Percentiles rank a stretch among this genome's conserved stretches.
phyloP scores from a whole-genome alignment of 2,329 filamentous ascomycete genomes.

The Colletotrichum sp. region DNA sequence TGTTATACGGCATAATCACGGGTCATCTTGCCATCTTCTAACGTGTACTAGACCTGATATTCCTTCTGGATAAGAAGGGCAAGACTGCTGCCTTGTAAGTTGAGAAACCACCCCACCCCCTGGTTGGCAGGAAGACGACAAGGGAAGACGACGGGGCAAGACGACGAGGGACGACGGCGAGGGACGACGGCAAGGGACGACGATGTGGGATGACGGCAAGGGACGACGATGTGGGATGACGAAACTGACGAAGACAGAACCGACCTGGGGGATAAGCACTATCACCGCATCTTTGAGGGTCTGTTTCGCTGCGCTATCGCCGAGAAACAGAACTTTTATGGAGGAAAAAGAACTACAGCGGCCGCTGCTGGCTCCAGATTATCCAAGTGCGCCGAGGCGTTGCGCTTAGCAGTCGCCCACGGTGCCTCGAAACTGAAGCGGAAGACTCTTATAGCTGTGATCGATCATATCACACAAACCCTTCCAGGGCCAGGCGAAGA shows the following conservation, averaged over 20 bases:
- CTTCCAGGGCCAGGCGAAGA: constrained; percentile 63
- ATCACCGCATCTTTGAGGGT: constrained; percentile 80
- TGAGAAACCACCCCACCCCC: not conserved
- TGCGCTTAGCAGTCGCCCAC: constrained; percentile 75
- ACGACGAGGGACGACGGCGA: not conserved
- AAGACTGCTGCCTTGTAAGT: constrained; percentile 40
- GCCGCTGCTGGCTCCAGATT: constrained; percentile 63
- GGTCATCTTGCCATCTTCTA: not conserved
- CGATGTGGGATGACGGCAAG: not conserved
- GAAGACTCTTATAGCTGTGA: constrained; percentile 79
- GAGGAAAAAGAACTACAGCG: constrained; percentile 56
- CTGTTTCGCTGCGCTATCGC: constrained; percentile 73
- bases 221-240: not conserved
- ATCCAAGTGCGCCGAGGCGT: constrained; percentile 69
- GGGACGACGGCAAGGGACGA: not conserved
- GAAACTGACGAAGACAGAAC: constrained; percentile 20
- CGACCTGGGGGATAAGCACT: constrained; percentile 75
- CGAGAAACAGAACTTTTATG: constrained; percentile 71
- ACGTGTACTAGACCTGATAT: constrained; percentile 36
- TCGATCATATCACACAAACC: constrained; percentile 82
- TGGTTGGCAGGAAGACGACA: not conserved
- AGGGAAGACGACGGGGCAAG: not conserved
- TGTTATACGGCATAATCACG: not conserved
- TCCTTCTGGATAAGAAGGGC: constrained; percentile 40
- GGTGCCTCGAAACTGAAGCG: constrained; percentile 71